Percentiles rank a stretch among this genome's conserved stretches.
Conservation (phyloP, 805 yeast species). For the Kluyveromyces siamensis region DNA sequence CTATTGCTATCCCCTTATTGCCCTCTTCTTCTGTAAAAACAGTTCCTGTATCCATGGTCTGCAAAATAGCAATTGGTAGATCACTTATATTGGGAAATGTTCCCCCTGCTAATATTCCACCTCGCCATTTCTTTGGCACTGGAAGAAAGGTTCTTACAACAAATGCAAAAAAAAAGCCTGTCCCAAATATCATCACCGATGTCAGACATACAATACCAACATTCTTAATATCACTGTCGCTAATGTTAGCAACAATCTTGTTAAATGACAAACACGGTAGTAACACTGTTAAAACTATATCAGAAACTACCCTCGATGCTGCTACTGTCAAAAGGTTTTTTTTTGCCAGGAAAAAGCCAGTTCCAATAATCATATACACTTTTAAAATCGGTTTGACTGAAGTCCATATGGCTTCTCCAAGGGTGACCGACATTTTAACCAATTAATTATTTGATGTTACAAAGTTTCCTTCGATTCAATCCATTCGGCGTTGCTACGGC, state of each 20-base stretch:
- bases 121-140: constrained; percentile 60
- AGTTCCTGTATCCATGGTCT: constrained; percentile 47
- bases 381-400: constrained; percentile 71
- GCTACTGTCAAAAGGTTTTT: constrained; percentile 51
- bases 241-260: constrained; percentile 51
- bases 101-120: constrained; percentile 63
- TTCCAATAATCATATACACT: constrained; percentile 58
- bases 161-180: constrained; percentile 42
- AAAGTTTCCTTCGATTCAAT: not conserved
- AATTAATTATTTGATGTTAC: too few relatives aligned
- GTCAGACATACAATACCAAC: constrained; percentile 55
- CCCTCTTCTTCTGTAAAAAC: constrained; percentile 52
- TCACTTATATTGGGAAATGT: constrained; percentile 69
- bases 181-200: constrained; percentile 40
- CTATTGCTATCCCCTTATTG: constrained; percentile 72
- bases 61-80: constrained; percentile 68
- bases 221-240: constrained; percentile 55
- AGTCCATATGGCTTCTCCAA: constrained; percentile 30
- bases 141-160: constrained; percentile 26
- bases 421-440: constrained; percentile 17
- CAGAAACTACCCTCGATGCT: constrained; percentile 55
- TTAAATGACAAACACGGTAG: constrained; percentile 61
- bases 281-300: constrained; percentile 49
- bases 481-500: not conserved
- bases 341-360: constrained; percentile 57